Evolutionary conservation across 306 rosid species (phyloP).

Genomic region (Quercus alba): DNA sequence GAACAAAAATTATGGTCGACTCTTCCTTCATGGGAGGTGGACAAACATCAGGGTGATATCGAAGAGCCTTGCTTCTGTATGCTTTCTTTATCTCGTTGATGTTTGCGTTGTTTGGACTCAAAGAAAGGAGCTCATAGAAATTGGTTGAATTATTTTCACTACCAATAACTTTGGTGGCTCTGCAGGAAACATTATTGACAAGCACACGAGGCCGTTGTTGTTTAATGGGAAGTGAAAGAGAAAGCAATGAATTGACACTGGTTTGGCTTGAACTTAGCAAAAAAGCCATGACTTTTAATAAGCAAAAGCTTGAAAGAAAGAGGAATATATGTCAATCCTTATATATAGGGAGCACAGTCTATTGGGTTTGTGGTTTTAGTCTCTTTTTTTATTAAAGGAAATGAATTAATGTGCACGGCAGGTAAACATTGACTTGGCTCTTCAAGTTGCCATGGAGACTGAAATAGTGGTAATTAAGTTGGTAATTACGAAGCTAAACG

Average conservation of each 20-base stretch:
- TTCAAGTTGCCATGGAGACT: no score
- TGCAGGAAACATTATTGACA: constrained; percentile 16
- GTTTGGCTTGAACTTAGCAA: constrained; percentile 18
- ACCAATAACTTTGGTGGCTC: not conserved
- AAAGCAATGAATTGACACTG: constrained; percentile 9
- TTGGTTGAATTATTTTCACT: constrained; percentile 3
- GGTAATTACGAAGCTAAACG: not conserved
- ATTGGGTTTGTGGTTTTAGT: no score
- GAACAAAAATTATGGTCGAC: constrained; percentile 45
- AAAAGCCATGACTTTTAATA: constrained; percentile 21
- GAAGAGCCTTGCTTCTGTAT: constrained; percentile 53
- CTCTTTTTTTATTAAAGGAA: not conserved
- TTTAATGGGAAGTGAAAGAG: constrained; percentile 5
- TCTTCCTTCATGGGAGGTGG: constrained; percentile 44
- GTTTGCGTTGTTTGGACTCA: constrained; percentile 41
- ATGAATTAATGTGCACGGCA: not conserved
- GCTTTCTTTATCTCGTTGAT: constrained; percentile 58
- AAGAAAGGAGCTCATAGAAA: constrained; percentile 42
- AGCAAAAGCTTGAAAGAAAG: no score
- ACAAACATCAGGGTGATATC: constrained; percentile 62
- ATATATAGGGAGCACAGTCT: no score
- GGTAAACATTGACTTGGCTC: not conserved
- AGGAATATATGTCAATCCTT: no score
- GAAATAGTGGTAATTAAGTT: not conserved
- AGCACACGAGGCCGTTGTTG: not conserved